Base-by-base conservation (phyloP, 1,284 basidiomycete genomes). In the Ganoderma lingzhi region DNA sequence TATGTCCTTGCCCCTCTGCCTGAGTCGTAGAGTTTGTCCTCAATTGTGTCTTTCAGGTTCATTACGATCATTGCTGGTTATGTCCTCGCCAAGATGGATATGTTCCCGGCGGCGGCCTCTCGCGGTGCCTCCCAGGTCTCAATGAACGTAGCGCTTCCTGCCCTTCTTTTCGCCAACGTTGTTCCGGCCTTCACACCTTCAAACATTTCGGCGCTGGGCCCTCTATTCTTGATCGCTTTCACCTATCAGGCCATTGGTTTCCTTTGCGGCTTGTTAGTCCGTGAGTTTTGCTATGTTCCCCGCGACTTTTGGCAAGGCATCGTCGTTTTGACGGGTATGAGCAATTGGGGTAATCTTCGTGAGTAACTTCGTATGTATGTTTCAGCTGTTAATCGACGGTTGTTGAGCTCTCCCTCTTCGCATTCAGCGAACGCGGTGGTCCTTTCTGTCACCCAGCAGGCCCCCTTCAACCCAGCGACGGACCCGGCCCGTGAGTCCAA, bases 331-430 rank as follows among this genome's bases (percentile, higher is more conserved):
- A 81, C 82, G 10, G 78, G 80, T 1, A 79, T 85, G 75, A 85
- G 84, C 58, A 88, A 88, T 72, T 88, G 86, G 86, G 85, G 85
- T 66, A 82, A 83, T 64, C 73, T 83, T 2, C 78, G 78, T 80
- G 48, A 70, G 79, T 78, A 12, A 35, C 5, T 15, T 35, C 37
- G 30, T 35, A 17, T 8, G 30, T 35, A 17, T 8, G 61, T 12
- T 2, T 55, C 30, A 32, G 23, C 23, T 19, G 10, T 4, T 32
- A 39, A 8, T 17, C 45, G 1, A 14, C 17, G 14, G 5, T 23
- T 2, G 2, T 8, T 6, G 0, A 14, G 1, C 28, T 23, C 19
- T 32, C 56, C 1, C 51, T 65, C 51, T 14, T 9, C 44, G 48
- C 23, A 2, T 39, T 3, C 69, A 83, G 82, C 86, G 0, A 86